Conservation (phyloP, 257 asterid genomes). For the Fraxinus anomala region DNA sequence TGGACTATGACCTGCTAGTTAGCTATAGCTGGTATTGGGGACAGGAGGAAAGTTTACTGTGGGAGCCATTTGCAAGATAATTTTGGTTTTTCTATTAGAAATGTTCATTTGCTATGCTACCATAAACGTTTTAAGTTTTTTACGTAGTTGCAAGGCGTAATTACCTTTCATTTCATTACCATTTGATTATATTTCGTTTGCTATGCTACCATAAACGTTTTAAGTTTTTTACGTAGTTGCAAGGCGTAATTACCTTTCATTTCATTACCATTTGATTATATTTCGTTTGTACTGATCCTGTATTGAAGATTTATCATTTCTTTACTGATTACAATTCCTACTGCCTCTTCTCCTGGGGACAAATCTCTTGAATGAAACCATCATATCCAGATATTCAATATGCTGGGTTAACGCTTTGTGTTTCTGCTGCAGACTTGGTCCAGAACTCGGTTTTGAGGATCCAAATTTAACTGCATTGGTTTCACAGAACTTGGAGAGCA, state of each 20-base stretch:
- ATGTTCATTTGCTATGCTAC: background rate
- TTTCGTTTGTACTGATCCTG: background rate
- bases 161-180: background rate
- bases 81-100: background rate
- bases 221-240: background rate
- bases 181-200: background rate
- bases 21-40: background rate
- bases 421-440: slow-evolving; percentile 63
- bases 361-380: background rate
- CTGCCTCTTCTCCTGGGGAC: background rate
- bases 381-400: background rate
- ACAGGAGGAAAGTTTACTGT: background rate
- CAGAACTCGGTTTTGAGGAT: slow-evolving; percentile 85
- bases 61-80: background rate
- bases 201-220: background rate
- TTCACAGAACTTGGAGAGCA: slow-evolving; percentile 74
- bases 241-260: background rate
- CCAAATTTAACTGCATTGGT: slow-evolving; percentile 76
- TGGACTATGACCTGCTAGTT: background rate
- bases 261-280: background rate
- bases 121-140: background rate
- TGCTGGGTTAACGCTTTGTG: background rate
- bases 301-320: background rate
- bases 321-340: background rate
- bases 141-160: background rate